Base-by-base conservation (phyloP, 805 yeast genomes). In the Myxozyma neglecta region DNA sequence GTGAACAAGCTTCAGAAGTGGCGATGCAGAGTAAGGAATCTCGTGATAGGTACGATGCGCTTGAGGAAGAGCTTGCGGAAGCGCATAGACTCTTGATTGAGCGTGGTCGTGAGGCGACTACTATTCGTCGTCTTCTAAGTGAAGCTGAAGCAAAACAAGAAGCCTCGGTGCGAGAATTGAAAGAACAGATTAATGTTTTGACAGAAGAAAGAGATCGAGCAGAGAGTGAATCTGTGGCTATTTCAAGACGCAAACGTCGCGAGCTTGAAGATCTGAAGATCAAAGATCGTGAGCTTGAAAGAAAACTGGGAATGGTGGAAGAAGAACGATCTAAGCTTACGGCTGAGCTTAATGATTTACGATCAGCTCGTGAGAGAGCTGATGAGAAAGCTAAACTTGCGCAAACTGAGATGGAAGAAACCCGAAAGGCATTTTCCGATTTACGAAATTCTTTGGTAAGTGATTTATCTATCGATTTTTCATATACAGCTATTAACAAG, bases 11-110 rank as follows among this genome's bases (percentile, higher is more conserved):
- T 61, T 93, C 89, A 55, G 96, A 90, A 69, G 72, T 88, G 53
- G 70, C 80, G 2, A 81, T 88, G 80, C 83, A 88, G 57, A 75
- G 85, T 44, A 82, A 82, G 63, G 98, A 94, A 68, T 77, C 85
- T 1, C 80, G 79, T 47, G 79, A 79, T 56, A 81, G 83, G 64
- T 78, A 83, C 24, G 91, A 88, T 59, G 81, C 84, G 1, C 72
- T 92, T 35, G 91, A 89, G 67, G 96, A 90, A 59, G 97, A 92
- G 70, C 75, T 93, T n/a, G 77, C 81, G 10, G 97, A 92, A 60
- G 78, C 89, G 4, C 81, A 90, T 58, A 81, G 83, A 37, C 78
- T 86, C 73, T 74, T 92, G 1, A 94, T 87, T 70, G 97, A 91
- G 70, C 82, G 96, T 63, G 84, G 89, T 0, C 79, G 92, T 54